Percentiles rank a stretch among this genome's conserved stretches.
These are phyloP conservation scores for Coemansia sp. DNA, from an alignment of 192 early-diverging fungal species.

Conservation along the genomic window DNA sequence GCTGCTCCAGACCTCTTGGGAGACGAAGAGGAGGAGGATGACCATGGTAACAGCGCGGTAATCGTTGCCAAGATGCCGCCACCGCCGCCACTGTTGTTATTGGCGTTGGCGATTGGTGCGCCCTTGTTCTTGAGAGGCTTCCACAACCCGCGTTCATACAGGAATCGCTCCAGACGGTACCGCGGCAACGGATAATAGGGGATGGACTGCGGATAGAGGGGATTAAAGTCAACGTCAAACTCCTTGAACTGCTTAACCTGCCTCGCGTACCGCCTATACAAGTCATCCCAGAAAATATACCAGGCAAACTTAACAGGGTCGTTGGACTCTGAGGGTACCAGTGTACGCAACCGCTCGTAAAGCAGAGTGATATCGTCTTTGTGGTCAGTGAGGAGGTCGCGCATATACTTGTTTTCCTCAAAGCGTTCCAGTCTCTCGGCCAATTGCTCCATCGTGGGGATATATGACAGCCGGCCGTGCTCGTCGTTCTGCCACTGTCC, in stretches of 20 bases:
- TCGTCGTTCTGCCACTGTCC: conserved; percentile 41
- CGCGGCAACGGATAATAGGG: conserved; percentile 64
- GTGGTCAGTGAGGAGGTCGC: conserved; percentile 40
- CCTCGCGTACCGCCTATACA: conserved; percentile 62
- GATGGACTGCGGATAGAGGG: conserved; percentile 63
- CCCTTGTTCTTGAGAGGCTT: conserved; percentile 19
- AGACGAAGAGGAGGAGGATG: neutral
- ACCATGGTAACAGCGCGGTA: neutral
- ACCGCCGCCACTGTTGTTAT: neutral
- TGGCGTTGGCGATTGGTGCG: neutral
- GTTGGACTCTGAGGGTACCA: conserved; percentile 47
- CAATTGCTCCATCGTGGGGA: conserved; percentile 48
- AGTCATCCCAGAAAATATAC: conserved; percentile 74
- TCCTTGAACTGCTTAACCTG: conserved; percentile 41
- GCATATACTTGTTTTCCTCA: conserved; percentile 53
- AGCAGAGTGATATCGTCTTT: conserved; percentile 38
- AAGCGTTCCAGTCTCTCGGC: conserved; percentile 32
- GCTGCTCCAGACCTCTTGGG: neutral
- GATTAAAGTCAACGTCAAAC: conserved; percentile 61
- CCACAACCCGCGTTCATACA: conserved; percentile 58
- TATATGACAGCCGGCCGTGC: conserved; percentile 46
- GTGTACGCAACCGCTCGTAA: conserved; percentile 51
- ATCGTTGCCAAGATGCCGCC: neutral
- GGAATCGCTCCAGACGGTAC: conserved; percentile 58
- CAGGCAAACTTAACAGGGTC: conserved; percentile 58